phyloP scores from a whole-genome alignment of 208 protist species.

The Leishmania turanica region DNA sequence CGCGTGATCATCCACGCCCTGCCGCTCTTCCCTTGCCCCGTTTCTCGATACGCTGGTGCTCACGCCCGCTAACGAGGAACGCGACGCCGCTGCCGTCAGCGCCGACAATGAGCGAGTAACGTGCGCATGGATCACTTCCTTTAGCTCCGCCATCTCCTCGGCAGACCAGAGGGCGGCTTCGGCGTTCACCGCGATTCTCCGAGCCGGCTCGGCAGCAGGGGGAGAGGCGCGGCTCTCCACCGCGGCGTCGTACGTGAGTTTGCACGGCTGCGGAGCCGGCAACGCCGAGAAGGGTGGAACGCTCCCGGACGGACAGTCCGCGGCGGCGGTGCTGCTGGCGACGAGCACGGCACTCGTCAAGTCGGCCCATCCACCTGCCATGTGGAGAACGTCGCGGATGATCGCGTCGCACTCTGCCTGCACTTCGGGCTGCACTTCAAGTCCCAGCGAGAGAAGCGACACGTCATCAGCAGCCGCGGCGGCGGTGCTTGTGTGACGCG shows the following conservation, averaged over 20 bases:
- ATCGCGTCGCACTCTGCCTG: constrained; percentile 62
- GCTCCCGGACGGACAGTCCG: background rate
- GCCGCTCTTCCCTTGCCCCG: background rate
- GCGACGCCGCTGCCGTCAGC: background rate
- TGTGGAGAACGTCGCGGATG: constrained; percentile 41
- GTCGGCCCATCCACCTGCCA: constrained; percentile 52
- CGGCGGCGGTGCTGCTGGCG: background rate
- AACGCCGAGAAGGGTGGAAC: background rate
- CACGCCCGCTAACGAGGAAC: background rate
- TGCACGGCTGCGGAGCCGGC: background rate
- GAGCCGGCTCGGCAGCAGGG: background rate
- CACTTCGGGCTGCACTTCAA: constrained; percentile 19
- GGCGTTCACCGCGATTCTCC: background rate
- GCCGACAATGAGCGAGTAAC: background rate
- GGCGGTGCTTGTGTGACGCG: background rate
- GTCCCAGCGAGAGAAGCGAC: background rate
- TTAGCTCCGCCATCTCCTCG: constrained; percentile 13
- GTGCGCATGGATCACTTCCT: constrained; percentile 6
- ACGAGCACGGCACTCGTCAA: constrained; percentile 15
- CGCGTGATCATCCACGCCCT: background rate
- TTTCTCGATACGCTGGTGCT: background rate
- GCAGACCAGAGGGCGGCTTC: background rate
- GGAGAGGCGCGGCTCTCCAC: background rate
- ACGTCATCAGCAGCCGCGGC: background rate
- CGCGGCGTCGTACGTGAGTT: background rate